These are phyloP conservation scores for Trypanosoma grayi DNA, from an alignment of 208 protist species.

Conservation along the genomic window DNA sequence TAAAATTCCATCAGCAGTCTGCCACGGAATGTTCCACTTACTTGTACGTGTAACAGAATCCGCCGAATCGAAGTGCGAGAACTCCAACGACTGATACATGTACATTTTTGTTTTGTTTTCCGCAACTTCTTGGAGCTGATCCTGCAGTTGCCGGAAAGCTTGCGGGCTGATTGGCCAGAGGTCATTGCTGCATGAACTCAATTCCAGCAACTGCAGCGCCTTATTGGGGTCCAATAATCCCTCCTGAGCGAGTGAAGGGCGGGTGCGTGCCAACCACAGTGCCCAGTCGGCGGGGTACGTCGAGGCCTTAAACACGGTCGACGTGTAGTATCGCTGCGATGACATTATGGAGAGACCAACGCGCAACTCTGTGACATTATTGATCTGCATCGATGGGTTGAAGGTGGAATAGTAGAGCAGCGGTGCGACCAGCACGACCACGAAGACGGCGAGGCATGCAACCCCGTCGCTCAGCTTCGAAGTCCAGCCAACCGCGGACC, in stretches of 20 bases:
- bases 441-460: slow-evolving; percentile 42
- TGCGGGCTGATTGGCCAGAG: slow-evolving; percentile 62
- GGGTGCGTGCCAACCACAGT: slow-evolving; percentile 50
- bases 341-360: slow-evolving; percentile 56
- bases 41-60: slow-evolving; percentile 21
- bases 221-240: slow-evolving; percentile 25
- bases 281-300: slow-evolving; percentile 28
- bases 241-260: slow-evolving; percentile 43
- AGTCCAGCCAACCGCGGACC: slow-evolving; percentile 29
- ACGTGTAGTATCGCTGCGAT: slow-evolving; percentile 47
- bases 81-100: slow-evolving; percentile 37
- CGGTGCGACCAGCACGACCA: slow-evolving; percentile 68
- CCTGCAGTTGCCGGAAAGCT: slow-evolving; percentile 17
- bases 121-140: slow-evolving; percentile 29
- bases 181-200: slow-evolving; percentile 49
- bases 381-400: slow-evolving; percentile 65
- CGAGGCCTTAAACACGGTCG: slow-evolving; percentile 29
- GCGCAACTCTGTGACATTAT: slow-evolving; percentile 35
- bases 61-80: slow-evolving; percentile 18
- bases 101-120: slow-evolving; percentile 27
- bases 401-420: slow-evolving; percentile 88
- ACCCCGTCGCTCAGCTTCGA: slow-evolving; percentile 47
- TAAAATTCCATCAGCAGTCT: slow-evolving; percentile 32
- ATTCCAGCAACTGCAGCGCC: slow-evolving; percentile 48
- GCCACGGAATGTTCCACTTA: slow-evolving; percentile 39